phyloP scores from a whole-genome alignment of 2,329 filamentous ascomycete species.

The Aulographum hederae region DNA sequence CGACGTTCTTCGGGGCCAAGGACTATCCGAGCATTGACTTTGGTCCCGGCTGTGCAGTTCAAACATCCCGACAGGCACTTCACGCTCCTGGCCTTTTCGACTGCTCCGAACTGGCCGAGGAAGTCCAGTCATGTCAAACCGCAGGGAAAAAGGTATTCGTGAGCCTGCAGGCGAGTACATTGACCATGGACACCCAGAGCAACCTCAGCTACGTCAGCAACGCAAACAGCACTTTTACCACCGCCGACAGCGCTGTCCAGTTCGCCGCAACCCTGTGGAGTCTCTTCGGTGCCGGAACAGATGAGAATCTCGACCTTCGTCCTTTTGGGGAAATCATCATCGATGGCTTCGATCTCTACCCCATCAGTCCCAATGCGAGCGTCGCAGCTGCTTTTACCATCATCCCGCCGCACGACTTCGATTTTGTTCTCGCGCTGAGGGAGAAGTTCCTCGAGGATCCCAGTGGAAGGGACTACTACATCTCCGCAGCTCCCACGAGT shows the following conservation, averaged over 20 bases:
- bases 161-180: conserved; percentile 27
- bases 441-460: neutral
- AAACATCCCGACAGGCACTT: too few species aligned
- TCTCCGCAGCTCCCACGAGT: conserved; percentile 36
- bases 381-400: conserved; percentile 11
- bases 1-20: neutral
- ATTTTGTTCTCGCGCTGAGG: conserved; percentile 22
- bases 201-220: conserved; percentile 17
- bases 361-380: conserved; percentile 11
- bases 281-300: conserved; percentile 26
- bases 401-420: conserved; percentile 23
- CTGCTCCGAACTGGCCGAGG: neutral
- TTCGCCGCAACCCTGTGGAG: conserved; percentile 33
- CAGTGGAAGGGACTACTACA: conserved; percentile 22
- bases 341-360: conserved; percentile 36
- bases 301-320: conserved; percentile 11
- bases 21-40: too few species aligned
- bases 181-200: conserved; percentile 4
- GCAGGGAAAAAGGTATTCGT: conserved; percentile 20
- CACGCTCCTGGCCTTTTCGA: too few species aligned
- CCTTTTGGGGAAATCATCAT: conserved; percentile 27
- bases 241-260: conserved; percentile 16
- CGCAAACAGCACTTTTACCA: conserved; percentile 16
- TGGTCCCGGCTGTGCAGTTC: neutral
- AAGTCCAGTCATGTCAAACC: conserved; percentile 11